Evolutionary conservation across 2,329 filamentous ascomycete species (phyloP).

Genomic region (Penicillium sp.): DNA sequence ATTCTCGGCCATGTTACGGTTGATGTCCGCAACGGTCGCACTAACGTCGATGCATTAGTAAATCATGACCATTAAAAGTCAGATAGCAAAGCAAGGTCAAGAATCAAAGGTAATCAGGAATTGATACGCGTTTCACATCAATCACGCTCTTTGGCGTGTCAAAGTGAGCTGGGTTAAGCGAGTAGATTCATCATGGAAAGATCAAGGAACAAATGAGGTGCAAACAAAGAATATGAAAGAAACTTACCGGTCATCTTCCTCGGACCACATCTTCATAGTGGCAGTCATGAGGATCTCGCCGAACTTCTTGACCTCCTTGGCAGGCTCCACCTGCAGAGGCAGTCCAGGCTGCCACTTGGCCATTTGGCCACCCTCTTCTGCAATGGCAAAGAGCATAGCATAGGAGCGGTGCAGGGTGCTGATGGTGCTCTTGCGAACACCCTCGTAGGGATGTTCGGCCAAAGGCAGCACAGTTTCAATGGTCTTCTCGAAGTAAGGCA

Average conservation of each 20-base stretch:
- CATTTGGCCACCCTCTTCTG: constrained; percentile 70
- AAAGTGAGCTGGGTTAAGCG: constrained; percentile 99
- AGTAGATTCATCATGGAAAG: constrained; percentile 71
- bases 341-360: constrained; percentile 84
- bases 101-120: constrained; percentile 44
- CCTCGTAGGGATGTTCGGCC: constrained; percentile 84
- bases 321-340: constrained; percentile 72
- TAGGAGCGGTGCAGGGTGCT: constrained; percentile 91
- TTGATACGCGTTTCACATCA: constrained; percentile 76
- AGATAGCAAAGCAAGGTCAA: constrained; percentile 7
- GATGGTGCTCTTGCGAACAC: constrained; percentile 85
- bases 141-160: constrained; percentile 71
- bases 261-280: constrained; percentile 78
- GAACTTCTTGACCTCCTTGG: constrained; percentile 72
- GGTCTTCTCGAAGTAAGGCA: constrained; percentile 83
- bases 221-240: constrained; percentile 17
- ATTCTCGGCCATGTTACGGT: constrained; percentile 83
- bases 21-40: constrained; percentile 86
- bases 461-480: constrained; percentile 75
- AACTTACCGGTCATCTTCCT: constrained; percentile 90
- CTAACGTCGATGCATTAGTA: constrained; percentile 51
- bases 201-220: constrained; percentile 7
- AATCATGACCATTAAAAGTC: constrained; percentile 13
- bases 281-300: constrained; percentile 78
- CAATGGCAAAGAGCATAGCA: constrained; percentile 80